Base-by-base conservation (phyloP, 129 eudicot genomes). In the Saposhnikovia divaricata region DNA sequence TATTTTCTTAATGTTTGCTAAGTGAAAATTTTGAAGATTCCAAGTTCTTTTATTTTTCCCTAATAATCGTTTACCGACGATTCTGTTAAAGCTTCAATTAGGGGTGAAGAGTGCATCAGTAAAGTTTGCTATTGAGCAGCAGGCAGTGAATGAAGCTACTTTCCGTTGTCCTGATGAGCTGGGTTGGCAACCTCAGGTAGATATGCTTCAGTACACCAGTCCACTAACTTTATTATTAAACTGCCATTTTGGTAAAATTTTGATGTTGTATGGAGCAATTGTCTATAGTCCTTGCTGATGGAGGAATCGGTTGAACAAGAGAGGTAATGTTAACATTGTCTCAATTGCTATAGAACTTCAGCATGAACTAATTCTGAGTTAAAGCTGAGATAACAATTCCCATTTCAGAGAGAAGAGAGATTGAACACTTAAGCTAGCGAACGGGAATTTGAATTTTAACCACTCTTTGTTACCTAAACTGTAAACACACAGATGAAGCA, bases 71-170 rank as follows among this genome's bases (percentile, higher is more conserved):
- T 79, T 46, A 44, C 68, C 15, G 5, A 43, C 21, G 57, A 57
- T 2, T 79, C 25, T 77, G 39, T 51, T 82, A 21, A 78, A 91
- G 97, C 89, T 89, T 77, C 97, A 91, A 73, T 83, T 89, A 81
- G 97, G 93, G 10, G 87, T 89, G 47, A 86, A 89, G 78, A 86
- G 87, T 11, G 93, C 87, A 6, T 89, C 90, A 18, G 13, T 61
- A 39, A 89, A 78, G 63, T 83, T 91, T 80, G 93, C 93, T 73
- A 91, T 91, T 66, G 97, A 89, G 77, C 80, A 59, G 74, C 92
- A 84, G 73, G 97, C 93, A 50, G 85, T 83, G 57, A 89, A 91
- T 75, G 93, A 91, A 86, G 96, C 96, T 75, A 85, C 93, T 63
- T 91, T 89, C 63, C 82, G 88, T 23, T 91, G 91, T 83, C 89